phyloP scores from a whole-genome alignment of 2,329 filamentous ascomycete species.

The Fusarium sp. region DNA sequence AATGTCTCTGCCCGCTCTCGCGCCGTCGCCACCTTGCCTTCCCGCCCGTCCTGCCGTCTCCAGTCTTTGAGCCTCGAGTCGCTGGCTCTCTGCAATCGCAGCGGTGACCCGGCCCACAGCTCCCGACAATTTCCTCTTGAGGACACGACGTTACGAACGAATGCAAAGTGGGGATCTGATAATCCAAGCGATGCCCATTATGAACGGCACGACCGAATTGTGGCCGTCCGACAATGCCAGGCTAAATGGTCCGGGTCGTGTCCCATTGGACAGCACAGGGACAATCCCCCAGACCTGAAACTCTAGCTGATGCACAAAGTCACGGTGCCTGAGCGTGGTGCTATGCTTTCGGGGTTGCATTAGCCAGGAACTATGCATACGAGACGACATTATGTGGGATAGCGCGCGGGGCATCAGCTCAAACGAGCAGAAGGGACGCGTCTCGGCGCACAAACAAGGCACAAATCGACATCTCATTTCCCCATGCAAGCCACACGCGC shows the following conservation, averaged over 20 bases:
- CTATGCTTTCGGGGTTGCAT: slow-evolving; percentile 44
- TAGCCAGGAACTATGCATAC: slow-evolving; percentile 45
- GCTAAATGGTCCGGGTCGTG: slow-evolving; percentile 37
- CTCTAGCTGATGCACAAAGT: slow-evolving; percentile 51
- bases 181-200: slow-evolving; percentile 34
- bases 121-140: slow-evolving; percentile 29
- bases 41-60: slow-evolving; percentile 21
- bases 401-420: slow-evolving; percentile 25
- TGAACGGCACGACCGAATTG: slow-evolving; percentile 43
- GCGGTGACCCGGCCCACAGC: slow-evolving; percentile 23
- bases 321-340: slow-evolving; percentile 24
- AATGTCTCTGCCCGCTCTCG: slow-evolving; percentile 28
- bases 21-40: slow-evolving; percentile 5
- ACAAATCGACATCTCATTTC: slow-evolving; percentile 46
- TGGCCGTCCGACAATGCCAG: slow-evolving; percentile 30
- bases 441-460: slow-evolving; percentile 39
- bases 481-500: slow-evolving; percentile 43
- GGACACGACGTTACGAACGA: slow-evolving; percentile 23
- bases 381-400: slow-evolving; percentile 24
- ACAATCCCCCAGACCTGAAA: slow-evolving; percentile 47
- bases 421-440: slow-evolving; percentile 18
- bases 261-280: slow-evolving; percentile 46
- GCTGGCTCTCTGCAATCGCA: neutral
- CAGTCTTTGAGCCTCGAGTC: slow-evolving; percentile 12
- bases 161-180: slow-evolving; percentile 36